These are phyloP conservation scores for Penicillium paxilli DNA, from an alignment of 495 filamentous ascomycete genomes.

Conservation along the genomic window DNA sequence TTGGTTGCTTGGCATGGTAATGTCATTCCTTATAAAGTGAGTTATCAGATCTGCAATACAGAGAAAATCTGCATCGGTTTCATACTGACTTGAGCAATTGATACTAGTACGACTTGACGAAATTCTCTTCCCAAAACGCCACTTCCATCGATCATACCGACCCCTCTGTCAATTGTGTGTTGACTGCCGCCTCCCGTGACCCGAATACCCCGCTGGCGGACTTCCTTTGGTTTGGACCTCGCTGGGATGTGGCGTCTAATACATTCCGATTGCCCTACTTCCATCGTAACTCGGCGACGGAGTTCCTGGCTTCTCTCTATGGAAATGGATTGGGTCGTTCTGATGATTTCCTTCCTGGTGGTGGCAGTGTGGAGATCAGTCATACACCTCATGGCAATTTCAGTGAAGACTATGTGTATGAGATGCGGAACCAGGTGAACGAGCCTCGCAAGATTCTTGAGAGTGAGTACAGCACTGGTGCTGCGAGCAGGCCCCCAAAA, in stretches of 20 bases:
- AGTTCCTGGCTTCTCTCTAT: slow-evolving; percentile 42
- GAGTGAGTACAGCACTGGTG: slow-evolving; percentile 16
- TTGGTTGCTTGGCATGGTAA: slow-evolving; percentile 46
- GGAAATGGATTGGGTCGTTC: slow-evolving; percentile 41
- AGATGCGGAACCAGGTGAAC: slow-evolving; percentile 39
- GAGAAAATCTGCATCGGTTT: too few species aligned
- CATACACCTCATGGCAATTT: slow-evolving; percentile 46
- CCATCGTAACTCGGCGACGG: slow-evolving; percentile 43
- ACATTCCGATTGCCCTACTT: slow-evolving; percentile 45
- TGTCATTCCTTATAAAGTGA: slow-evolving; percentile 43
- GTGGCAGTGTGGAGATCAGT: slow-evolving; percentile 41
- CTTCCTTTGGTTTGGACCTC: slow-evolving; percentile 45
- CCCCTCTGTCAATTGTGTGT: slow-evolving; percentile 38
- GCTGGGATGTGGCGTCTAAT: slow-evolving; percentile 45
- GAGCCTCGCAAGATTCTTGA: slow-evolving; percentile 40
- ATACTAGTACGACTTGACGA: slow-evolving; percentile 46
- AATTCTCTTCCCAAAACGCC: slow-evolving; percentile 41
- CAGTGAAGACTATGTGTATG: slow-evolving; percentile 41
- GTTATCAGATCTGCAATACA: background rate
- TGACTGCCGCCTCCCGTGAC: slow-evolving; percentile 41
- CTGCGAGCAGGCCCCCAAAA: too few species aligned
- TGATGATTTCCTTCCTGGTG: slow-evolving; percentile 42
- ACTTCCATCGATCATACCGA: slow-evolving; percentile 46
- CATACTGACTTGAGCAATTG: too few species aligned
- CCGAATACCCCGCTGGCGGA: slow-evolving; percentile 36